These are phyloP conservation scores for Argentina anserina DNA, from an alignment of 306 rosid species.

Conservation along the genomic window DNA sequence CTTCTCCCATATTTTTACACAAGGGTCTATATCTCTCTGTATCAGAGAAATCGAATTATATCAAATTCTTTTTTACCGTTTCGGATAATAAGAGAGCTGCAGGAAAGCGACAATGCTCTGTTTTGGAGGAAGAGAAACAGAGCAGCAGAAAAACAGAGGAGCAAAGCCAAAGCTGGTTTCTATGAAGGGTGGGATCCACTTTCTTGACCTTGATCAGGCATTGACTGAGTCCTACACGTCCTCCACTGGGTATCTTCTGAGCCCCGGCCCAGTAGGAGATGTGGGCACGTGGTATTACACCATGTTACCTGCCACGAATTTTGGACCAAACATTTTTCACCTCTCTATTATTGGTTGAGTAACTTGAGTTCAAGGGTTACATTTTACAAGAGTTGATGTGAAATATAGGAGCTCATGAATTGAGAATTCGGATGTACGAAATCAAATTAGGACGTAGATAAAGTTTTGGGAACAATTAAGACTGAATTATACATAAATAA, in stretches of 20 bases:
- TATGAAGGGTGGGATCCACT: background rate
- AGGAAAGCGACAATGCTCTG: slow-evolving; percentile 8
- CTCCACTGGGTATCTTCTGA: background rate
- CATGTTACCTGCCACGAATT: background rate
- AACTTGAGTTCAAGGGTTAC: too few relatives aligned
- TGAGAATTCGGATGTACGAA: too few relatives aligned
- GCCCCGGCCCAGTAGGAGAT: background rate
- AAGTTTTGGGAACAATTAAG: too few relatives aligned
- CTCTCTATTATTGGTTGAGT: too few relatives aligned
- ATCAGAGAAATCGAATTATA: background rate
- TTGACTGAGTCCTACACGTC: slow-evolving; percentile 1
- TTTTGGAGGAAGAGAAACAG: background rate
- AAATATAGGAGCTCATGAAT: too few relatives aligned
- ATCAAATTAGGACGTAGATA: too few relatives aligned
- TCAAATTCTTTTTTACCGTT: background rate
- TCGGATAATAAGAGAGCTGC: background rate
- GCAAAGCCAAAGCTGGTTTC: background rate
- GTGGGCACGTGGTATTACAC: background rate
- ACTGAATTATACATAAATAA: too few relatives aligned
- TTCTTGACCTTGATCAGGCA: background rate
- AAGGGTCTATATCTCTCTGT: background rate
- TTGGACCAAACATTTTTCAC: background rate
- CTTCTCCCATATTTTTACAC: background rate
- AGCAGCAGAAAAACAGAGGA: background rate
- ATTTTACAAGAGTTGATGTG: too few relatives aligned